Conservation (phyloP, 1,284 basidiomycete genomes). For the Farysia itapuensis region DNA sequence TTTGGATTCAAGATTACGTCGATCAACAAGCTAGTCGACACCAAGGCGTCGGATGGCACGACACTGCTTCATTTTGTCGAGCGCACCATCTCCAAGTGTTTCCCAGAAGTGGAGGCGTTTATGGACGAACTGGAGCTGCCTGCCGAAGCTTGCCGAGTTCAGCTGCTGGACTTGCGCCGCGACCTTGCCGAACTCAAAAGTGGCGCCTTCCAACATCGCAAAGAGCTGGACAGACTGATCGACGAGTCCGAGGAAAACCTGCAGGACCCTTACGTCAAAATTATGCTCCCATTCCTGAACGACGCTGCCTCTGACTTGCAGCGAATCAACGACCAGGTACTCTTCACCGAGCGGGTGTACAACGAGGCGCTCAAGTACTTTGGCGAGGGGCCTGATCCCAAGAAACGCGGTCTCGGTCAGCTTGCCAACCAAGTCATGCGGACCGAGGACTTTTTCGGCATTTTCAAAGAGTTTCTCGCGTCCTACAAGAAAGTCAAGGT, state of each 20-base stretch:
- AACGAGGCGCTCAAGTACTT: constrained; percentile 56
- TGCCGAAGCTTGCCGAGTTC: constrained; percentile 80
- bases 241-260: constrained; percentile 54
- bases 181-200: constrained; percentile 59
- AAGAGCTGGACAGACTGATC: constrained; percentile 54
- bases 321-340: constrained; percentile 53
- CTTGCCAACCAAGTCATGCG: constrained; percentile 49
- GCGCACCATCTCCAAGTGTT: constrained; percentile 81
- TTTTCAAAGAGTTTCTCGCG: constrained; percentile 57
- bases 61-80: constrained; percentile 95
- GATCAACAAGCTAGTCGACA: constrained; percentile 98
- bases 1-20: constrained; percentile 96
- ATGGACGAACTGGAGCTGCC: constrained; percentile 85
- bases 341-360: constrained; percentile 54
- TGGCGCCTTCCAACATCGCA: constrained; percentile 53
- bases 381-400: constrained; percentile 57
- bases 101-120: constrained; percentile 84
- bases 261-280: constrained; percentile 55
- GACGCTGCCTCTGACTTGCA: constrained; percentile 43
- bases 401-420: constrained; percentile 51
- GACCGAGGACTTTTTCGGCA: constrained; percentile 60
- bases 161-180: constrained; percentile 54
- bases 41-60: constrained; percentile 80
- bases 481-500: constrained; percentile 57
- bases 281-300: constrained; percentile 59